A percentile compares a stretch with the other conserved stretches of the same genome.
These are phyloP conservation scores for Spergularia marina DNA, from an alignment of 148 eudicot species.

Conservation along the genomic window DNA sequence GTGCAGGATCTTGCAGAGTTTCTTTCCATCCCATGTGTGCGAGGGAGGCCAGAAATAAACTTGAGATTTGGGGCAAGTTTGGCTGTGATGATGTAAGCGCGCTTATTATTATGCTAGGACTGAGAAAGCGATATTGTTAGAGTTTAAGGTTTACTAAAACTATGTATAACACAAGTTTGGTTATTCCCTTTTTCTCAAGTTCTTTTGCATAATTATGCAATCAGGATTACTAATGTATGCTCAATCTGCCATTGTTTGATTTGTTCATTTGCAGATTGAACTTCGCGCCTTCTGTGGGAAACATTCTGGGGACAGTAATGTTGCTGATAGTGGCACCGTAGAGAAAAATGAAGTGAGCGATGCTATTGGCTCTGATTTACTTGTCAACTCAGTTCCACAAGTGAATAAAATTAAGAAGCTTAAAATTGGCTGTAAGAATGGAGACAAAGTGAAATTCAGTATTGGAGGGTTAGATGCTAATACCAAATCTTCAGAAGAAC, in stretches of 20 bases:
- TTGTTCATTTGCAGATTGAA: conserved; percentile 56
- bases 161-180: neutral
- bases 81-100: conserved; percentile 94
- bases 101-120: conserved; percentile 14
- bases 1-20: conserved; percentile 87
- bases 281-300: conserved; percentile 81
- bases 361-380: conserved; percentile 34
- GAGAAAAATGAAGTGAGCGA: conserved; percentile 32
- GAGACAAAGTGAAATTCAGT: conserved; percentile 43
- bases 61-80: conserved; percentile 94
- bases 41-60: conserved; percentile 84
- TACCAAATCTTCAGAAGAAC: conserved; percentile 32
- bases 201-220: neutral
- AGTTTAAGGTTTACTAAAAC: neutral
- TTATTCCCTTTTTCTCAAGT: neutral
- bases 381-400: conserved; percentile 24
- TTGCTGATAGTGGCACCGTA: conserved; percentile 17
- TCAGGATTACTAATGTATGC: neutral
- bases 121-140: neutral
- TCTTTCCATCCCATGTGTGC: conserved; percentile 97
- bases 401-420: conserved; percentile 43
- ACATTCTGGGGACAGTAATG: conserved; percentile 57
- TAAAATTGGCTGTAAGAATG: conserved; percentile 50
- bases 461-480: conserved; percentile 31
- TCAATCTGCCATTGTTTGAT: neutral